These are phyloP conservation scores for Leishmania guyanensis DNA, from an alignment of 208 protist genomes.

Conservation along the genomic window DNA sequence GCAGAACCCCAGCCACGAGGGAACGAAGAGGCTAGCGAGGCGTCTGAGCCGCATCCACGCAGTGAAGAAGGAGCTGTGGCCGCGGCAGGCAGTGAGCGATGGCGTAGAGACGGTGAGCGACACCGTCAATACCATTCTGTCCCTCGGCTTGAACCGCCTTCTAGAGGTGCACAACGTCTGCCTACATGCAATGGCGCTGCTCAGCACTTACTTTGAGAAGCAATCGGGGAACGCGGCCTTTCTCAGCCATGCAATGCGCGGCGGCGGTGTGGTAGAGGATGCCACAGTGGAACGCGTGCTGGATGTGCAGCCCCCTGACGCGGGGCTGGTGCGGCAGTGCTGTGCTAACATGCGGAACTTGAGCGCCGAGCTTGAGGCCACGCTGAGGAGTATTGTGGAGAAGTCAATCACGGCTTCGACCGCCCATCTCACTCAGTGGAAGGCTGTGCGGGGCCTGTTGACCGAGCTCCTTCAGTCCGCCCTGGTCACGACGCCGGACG, in stretches of 20 bases:
- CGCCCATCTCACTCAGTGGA: slow-evolving; percentile 9
- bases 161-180: slow-evolving; percentile 38
- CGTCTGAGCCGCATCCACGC: slow-evolving; percentile 8
- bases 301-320: slow-evolving; percentile 36
- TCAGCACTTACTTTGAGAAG: slow-evolving; percentile 39
- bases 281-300: slow-evolving; percentile 37
- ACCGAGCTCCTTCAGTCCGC: slow-evolving; percentile 7
- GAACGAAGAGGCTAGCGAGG: not conserved
- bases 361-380: not conserved
- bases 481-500: not conserved
- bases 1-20: not conserved
- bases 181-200: slow-evolving; percentile 32
- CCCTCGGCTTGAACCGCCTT: slow-evolving; percentile 21
- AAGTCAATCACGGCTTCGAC: not conserved
- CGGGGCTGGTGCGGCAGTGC: slow-evolving; percentile 1
- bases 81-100: not conserved
- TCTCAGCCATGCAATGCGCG: slow-evolving; percentile 27
- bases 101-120: not conserved
- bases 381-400: slow-evolving; percentile 2
- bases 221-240: slow-evolving; percentile 35
- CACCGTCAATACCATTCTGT: slow-evolving; percentile 17
- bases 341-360: not conserved
- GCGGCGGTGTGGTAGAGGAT: slow-evolving; percentile 34
- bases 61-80: slow-evolving; percentile 4
- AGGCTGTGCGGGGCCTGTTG: slow-evolving; percentile 15